Conservation (phyloP, 139 green algal genomes). For the Pleodorina starrii region DNA sequence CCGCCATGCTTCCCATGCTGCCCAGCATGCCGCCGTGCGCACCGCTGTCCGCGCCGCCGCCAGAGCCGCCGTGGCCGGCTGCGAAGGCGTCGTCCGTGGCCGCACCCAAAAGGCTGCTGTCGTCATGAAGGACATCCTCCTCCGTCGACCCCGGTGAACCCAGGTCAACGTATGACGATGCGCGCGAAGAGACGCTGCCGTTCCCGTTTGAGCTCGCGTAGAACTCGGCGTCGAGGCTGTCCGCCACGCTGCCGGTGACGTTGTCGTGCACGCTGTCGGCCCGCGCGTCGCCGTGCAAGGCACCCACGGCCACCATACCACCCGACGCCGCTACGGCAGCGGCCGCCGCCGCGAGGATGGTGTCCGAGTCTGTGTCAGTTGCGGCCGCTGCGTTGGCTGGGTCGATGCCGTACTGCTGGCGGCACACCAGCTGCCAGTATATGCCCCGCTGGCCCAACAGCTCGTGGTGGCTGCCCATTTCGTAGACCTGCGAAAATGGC, state of each 20-base stretch:
- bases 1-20: no score
- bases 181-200: neutral
- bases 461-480: conserved; percentile 78
- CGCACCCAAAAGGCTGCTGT: neutral
- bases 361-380: neutral
- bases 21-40: neutral
- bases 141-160: conserved; percentile 8
- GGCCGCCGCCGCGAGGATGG: neutral
- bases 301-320: neutral
- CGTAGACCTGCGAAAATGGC: conserved; percentile 66
- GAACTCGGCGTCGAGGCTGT: neutral
- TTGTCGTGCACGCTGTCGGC: neutral
- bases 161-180: neutral
- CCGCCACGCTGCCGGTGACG: neutral
- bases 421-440: conserved; percentile 78
- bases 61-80: no score
- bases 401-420: conserved; percentile 69
- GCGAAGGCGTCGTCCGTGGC: neutral
- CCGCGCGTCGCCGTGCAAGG: neutral
- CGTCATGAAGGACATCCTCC: neutral
- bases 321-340: neutral
- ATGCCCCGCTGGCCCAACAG: conserved; percentile 68
- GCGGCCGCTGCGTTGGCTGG: neutral
- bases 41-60: neutral
- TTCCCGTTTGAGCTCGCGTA: neutral